phyloP scores from a whole-genome alignment of 2,329 filamentous ascomycete genomes.

The Trichoderma polysporum region DNA sequence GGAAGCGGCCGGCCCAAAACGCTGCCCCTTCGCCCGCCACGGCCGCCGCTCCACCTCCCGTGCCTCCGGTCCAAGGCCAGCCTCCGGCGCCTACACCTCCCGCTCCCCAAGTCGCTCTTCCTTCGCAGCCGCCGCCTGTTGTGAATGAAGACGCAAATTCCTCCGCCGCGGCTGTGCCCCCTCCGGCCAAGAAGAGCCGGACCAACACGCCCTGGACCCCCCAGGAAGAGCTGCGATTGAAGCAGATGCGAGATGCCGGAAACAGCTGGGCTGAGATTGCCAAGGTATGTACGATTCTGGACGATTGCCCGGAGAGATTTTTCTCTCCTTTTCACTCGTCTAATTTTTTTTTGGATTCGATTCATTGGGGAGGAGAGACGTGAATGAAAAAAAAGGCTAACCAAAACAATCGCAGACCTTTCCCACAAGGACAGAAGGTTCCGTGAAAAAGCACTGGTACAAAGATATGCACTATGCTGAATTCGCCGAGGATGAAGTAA shows the following conservation, averaged over 20 bases:
- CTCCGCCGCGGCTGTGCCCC: constrained; percentile 39
- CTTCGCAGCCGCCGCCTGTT: constrained; percentile 30
- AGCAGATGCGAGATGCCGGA: constrained; percentile 89
- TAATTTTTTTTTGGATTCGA: too few relatives aligned
- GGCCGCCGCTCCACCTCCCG: constrained; percentile 34
- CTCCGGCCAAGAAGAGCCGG: constrained; percentile 81
- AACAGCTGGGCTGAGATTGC: constrained; percentile 98
- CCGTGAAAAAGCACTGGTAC: constrained; percentile 99
- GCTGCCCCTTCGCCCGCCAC: constrained; percentile 41
- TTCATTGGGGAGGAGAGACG: too few relatives aligned
- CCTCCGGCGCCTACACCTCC: constrained; percentile 33
- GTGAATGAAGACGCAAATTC: constrained; percentile 35
- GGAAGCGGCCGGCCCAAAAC: constrained; percentile 44
- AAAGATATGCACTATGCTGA: constrained; percentile 99
- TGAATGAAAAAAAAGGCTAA: not conserved
- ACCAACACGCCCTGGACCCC: constrained; percentile 99
- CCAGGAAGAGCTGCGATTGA: constrained; percentile 86
- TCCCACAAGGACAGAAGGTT: constrained; percentile 88
- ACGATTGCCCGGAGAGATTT: constrained; percentile 10
- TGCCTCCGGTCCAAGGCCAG: constrained; percentile 36
- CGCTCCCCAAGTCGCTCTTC: constrained; percentile 32
- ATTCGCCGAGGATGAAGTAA: constrained; percentile 94
- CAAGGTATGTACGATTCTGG: constrained; percentile 69
- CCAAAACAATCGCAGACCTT: constrained; percentile 63
- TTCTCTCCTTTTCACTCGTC: too few relatives aligned